phyloP scores from a whole-genome alignment of 2,329 filamentous ascomycete species.

The Aureobasidium sp. region DNA sequence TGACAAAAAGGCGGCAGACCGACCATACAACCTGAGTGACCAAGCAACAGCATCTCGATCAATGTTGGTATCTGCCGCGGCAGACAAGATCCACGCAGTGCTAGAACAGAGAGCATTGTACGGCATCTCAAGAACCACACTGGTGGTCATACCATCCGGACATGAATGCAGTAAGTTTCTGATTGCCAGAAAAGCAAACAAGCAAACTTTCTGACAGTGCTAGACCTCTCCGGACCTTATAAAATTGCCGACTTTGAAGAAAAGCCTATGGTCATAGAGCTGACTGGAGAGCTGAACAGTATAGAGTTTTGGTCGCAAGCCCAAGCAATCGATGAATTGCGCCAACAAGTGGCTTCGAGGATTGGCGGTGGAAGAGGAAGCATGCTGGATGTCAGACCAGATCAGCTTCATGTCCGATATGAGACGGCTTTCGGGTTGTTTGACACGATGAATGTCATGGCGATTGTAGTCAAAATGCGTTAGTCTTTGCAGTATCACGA shows the following conservation, averaged over 20 bases:
- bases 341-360: constrained; percentile 15
- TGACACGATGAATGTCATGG: constrained; percentile 28
- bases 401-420: constrained; percentile 33
- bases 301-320: constrained; percentile 25
- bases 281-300: constrained; percentile 21
- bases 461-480: neutral
- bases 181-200: neutral
- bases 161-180: constrained; percentile 20
- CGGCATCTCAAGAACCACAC: constrained; percentile 21
- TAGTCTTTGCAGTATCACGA: neutral
- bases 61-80: constrained; percentile 24
- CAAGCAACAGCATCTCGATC: constrained; percentile 23
- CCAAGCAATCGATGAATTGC: constrained; percentile 21
- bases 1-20: constrained; percentile 10
- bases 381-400: constrained; percentile 25
- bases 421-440: constrained; percentile 38
- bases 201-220: neutral
- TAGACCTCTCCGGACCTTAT: constrained; percentile 4
- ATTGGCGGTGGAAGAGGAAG: constrained; percentile 5
- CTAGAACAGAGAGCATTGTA: constrained; percentile 17
- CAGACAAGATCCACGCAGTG: constrained; percentile 14
- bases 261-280: constrained; percentile 18
- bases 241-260: constrained; percentile 12
- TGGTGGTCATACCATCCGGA: constrained; percentile 25
- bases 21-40: constrained; percentile 21